These are phyloP conservation scores for Tetrapisispora phaffii DNA, from an alignment of 805 yeast species.

Conservation along the genomic window DNA sequence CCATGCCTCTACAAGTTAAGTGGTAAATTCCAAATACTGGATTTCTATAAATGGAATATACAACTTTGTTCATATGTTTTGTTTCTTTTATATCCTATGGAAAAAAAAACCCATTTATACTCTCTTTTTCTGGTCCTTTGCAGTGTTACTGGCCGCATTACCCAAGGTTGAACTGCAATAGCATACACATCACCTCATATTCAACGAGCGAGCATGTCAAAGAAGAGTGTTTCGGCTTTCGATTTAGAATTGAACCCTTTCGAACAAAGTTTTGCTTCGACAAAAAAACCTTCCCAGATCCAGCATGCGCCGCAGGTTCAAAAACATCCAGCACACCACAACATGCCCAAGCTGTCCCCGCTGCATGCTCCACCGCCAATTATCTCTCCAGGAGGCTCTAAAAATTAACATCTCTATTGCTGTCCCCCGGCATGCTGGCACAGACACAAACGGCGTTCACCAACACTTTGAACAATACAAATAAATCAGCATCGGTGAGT, in stretches of 20 bases:
- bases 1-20: too few relatives aligned
- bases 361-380: constrained; percentile 29
- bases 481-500: background rate
- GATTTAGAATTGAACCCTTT: constrained; percentile 92
- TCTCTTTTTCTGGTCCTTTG: too few relatives aligned
- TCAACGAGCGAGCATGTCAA: background rate
- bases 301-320: background rate
- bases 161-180: too few relatives aligned
- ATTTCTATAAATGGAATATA: too few relatives aligned
- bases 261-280: constrained; percentile 84
- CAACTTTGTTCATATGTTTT: too few relatives aligned
- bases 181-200: too few relatives aligned
- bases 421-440: constrained; percentile 12
- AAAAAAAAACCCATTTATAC: too few relatives aligned
- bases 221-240: constrained; percentile 32
- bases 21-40: too few relatives aligned
- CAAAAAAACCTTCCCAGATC: constrained; percentile 9
- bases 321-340: background rate
- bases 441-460: background rate
- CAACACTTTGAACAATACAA: constrained; percentile 3
- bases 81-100: too few relatives aligned
- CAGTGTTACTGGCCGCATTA: too few relatives aligned
- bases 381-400: constrained; percentile 48
- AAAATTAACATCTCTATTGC: constrained; percentile 40
- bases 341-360: background rate